Base-by-base conservation (phyloP, 768 basidiomycete genomes). In the Pleurotus salmoneostramineus region DNA sequence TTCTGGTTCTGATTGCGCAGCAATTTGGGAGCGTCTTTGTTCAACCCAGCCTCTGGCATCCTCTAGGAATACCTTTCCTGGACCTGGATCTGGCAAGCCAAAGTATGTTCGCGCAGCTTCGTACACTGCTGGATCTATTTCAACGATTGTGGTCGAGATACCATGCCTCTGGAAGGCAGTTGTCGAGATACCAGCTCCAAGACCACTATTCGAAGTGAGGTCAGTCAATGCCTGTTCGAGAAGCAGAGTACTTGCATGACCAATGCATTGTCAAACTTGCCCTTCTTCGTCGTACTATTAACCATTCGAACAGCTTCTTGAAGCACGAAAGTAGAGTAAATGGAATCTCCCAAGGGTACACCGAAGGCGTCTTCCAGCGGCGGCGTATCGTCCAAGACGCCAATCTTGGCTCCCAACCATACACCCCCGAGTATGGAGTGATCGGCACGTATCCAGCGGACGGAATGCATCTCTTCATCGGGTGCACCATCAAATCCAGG, bases 81-180 rank as follows among this genome's bases (percentile, higher is more conserved):
- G 71, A 1, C 79, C 77, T 5, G 86, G 85, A 58, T 87, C 78
- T 10, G 84, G 80, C n/a, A 98, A 76, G 5, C 84, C 89, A 61
- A 98, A 97, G 71, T 82, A 95, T 34, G 70, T 74, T 31, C 83
- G 79, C 12, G 95, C 93, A 31, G 89, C 93, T 11, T 83, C 74
- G 67, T 95, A 95, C 17, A 98, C 95, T 1, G 83, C 88, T 36
- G 92, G 91, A 67, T 98, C 96, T 59, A 96, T 91, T 70, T 98
- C 96, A n/a, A 95, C 82, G 49, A 96, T 82, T 1, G 93, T 92
- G 4, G 89, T 87, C 5, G 80, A 75, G 31, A 95, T 72, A 15
- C 79, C 79, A 60, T 92, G 89, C 27, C 79, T 77, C 48, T 82
- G 75, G 62, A 98, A 85, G 0, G 92, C 80, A 44, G 84, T 82